Evolutionary conservation across 306 rosid genomes (phyloP), one percentile per base, ranked within the genome.

Genomic region (Pachyrhizus erosus): DNA sequence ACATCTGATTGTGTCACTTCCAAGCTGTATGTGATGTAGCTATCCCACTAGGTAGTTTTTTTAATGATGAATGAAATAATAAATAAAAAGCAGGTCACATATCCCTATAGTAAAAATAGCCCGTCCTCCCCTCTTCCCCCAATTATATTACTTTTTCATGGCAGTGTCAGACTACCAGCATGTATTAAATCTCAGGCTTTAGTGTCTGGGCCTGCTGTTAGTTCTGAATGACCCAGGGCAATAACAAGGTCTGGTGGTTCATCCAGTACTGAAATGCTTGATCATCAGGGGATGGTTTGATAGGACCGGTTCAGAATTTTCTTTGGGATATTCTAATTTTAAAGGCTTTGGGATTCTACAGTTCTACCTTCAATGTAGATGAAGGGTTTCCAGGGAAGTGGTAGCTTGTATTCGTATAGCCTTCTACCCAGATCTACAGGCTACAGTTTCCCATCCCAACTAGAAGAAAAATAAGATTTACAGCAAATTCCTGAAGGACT

Each of bases 1-100:
- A 78, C 92, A 42, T 90, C 92, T 80, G 89, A 91, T 82, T 96
- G 89, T 85, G 81, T 90, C 84, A 91, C 99, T 82, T 89, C 97
- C 77, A 93, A 91, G 88, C 90, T 96, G 99, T 96, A 93, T 70
- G 97, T 88, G 48, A 48, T 75, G 68, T 85, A 79, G 80, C 81
- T 80, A 76, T 65, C 80, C n/a, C 60, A 29, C 39, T 62, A 49
- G 70, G 55, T 76, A 5, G 61, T 69, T 52, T 75, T 75, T 75
- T 76, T 55, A 26, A 52, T 43, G 72, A 81, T 73, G 34, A 34
- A 60, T 33, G 68, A 42, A 65, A 82, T 74, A 34, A 67, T 70
- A 21, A 67, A 45, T 64, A 33, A 76, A 52, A 26, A 71, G 60
- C 26, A 48, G 60, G 54, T 52, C 27, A 62, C 15, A 17, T 31